Evolutionary conservation across 306 rosid species (phyloP), one percentile per base, ranked within the genome.

Genomic region (Comarum palustre): DNA sequence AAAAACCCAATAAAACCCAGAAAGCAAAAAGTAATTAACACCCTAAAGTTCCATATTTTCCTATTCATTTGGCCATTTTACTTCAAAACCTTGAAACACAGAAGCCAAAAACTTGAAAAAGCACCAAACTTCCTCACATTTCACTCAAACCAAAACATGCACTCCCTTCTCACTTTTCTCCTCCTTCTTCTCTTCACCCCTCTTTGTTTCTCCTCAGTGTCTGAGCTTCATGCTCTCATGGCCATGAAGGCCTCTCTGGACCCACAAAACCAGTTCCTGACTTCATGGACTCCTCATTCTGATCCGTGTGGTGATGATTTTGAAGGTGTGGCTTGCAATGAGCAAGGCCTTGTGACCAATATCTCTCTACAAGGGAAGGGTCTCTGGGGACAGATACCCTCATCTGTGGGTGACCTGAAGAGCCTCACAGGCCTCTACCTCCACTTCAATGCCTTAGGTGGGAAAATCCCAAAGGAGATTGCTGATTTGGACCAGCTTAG

Each of bases 311-410:
- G 64, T 31, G 82, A 78, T 27, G 81, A 72, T 20, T 86, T 83
- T 72, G 89, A 86, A 65, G 89, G 89, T 45, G 80, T 86, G 78
- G 87, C 87, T 17, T 86, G 89, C 68, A 73, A 83, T 69, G 89
- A 81, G 36, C 75, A 72, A 39, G 82, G 85, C 15, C 81, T 60
- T 22, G 89, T 86, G 27, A 75, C 80, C 6, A 83, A 86, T 31
- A 72, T 86, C 48, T 86, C 89, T 32, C 60, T 86, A 31, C 89
- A 86, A 36, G 89, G 89, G 22, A 86, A 75, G 70, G 89, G 89
- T 6, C 83, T 86, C 10, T 39, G 68, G 72, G 89, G 89, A 29
- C 58, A 72, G 36, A 69, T 86, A 25, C 82, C 87, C 12, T 69
- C 72, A 39, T 74, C 89, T 66, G 77, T 86, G 72, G 85, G 80